Base-by-base conservation (phyloP, 1,139 yeast genomes). In the Candida smagusa region DNA sequence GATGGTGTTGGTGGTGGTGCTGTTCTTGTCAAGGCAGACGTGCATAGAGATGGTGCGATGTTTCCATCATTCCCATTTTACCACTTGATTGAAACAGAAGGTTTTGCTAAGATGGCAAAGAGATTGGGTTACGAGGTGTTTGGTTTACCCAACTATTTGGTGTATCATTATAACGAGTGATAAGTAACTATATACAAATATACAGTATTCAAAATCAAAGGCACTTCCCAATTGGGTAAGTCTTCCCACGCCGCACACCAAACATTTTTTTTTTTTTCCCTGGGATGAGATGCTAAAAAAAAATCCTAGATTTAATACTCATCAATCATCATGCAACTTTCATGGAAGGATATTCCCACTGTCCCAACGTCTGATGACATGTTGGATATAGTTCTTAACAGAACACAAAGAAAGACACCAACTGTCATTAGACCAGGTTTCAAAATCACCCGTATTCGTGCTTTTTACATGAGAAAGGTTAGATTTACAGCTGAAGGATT, bases 1-100 rank as follows among this genome's bases (percentile, higher is more conserved):
- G 98, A 92, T 60, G 98, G 98, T 59, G 97, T 92, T 42, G 98
- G 98, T 39, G 97, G 92, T 43, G 96, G 97, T 23, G 95, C 97
- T 31, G 81, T 95, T 27, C 61, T 92, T 63, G 98, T 92, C 26
- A 88, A 90, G 59, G 96, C 97, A 7, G 97, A 89, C 50, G 98
- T 92, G 40, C 98, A 92, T 64, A 77, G 98, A 59, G 98, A 92
- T 59, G 98, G 98, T 37, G 97, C 97, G 40, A 90, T 90, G 97
- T 92, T 92, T 77, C 98, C 98, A 12, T 86, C 95, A 29, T 92
- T 92, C 78, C 94, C 98, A 44, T 92, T 92, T 70, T 90, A 92
- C 61, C 96, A 92, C 58, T 74, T 92, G 63, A 89, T 92, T 49
- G 98, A 92, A 66, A 89, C 97, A 6, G 98, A 92, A 65, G 98